Base-by-base conservation (phyloP, 2,329 filamentous ascomycete species). In the Talaromyces albobiverticillius region DNA sequence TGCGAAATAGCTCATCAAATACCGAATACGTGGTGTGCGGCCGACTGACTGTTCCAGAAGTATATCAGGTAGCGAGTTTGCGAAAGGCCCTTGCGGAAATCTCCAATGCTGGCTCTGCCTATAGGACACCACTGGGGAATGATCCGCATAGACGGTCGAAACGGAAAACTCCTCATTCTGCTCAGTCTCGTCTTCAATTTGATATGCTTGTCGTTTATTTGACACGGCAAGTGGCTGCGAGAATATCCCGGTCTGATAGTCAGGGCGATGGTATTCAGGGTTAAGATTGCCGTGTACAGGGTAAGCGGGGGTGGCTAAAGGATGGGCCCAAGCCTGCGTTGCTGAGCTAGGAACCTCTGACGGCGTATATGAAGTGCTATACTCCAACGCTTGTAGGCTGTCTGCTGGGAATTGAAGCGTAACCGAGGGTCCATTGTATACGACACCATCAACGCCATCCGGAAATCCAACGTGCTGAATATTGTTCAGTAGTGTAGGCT, bases 1-100 rank as follows among this genome's bases (percentile, higher is more conserved):
- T 67, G 92, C 87, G 72, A 95, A 96, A 72, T 96, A 96, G 68
- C 95, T 88, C 77, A 96, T 87, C 67, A 96, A 87, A 72, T 88
- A 95, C 60, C 88, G 87, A 76, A 95, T 87, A 66, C 90, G 88
- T 55, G 87, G 84, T 57, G 89, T 85, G 75, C 70, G 87, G 75
- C 67, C 82, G 67, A 79, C 78, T 79, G 76, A 82, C 50, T 71
- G 63, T 34, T 67, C 65, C 16, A 70, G 57, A 16, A 73, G 63
- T n/a, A 71, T 57, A 32, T 72, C 70, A 8, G 69, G 69, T 10
- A 71, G 62, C 20, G 66, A 70, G 25, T 42, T 57, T n/a, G 57
- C 54, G 55, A 59, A 54, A 4, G 57, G 50, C 16, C 50, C 42
- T 6, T 48, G 46, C 10, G 43, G n/a, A 25, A 49, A 50, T 3